Conservation (phyloP, 2,329 filamentous ascomycete species). For the Claviceps africana region DNA sequence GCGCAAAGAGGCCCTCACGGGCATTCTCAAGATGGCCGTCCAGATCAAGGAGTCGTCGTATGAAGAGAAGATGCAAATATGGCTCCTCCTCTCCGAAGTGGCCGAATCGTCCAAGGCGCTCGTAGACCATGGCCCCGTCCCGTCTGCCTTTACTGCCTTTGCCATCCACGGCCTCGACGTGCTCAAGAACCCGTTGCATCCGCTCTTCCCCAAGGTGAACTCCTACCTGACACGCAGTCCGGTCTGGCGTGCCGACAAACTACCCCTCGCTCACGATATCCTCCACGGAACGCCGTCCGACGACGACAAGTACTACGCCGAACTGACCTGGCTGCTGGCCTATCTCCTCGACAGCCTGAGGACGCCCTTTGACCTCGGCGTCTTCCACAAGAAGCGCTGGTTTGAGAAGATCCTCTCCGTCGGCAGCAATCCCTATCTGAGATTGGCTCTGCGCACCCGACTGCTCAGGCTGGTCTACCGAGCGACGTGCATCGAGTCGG, state of each 20-base stretch:
- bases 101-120: conserved; percentile 53
- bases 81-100: conserved; percentile 66
- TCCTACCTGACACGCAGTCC: conserved; percentile 67
- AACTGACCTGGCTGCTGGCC: conserved; percentile 60
- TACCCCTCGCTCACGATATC: conserved; percentile 54
- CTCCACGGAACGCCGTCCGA: conserved; percentile 52
- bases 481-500: conserved; percentile 52
- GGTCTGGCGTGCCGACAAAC: conserved; percentile 57
- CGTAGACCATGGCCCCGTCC: conserved; percentile 45
- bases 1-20: conserved; percentile 60
- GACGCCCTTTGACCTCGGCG: conserved; percentile 41
- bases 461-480: conserved; percentile 50
- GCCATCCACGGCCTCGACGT: conserved; percentile 56
- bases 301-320: conserved; percentile 58
- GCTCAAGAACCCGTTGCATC: conserved; percentile 62
- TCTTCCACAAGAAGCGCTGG: conserved; percentile 48
- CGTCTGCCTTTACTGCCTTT: conserved; percentile 64
- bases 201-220: conserved; percentile 77
- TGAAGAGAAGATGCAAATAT: conserved; percentile 63
- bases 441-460: conserved; percentile 44
- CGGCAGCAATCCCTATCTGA: conserved; percentile 52
- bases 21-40: conserved; percentile 49
- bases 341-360: conserved; percentile 57
- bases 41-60: conserved; percentile 55
- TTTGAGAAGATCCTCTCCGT: conserved; percentile 64